A percentile compares a stretch with the other conserved stretches of the same genome.
These are phyloP conservation scores for Pleurotus giganteus DNA, from an alignment of 768 basidiomycete species.

Conservation along the genomic window DNA sequence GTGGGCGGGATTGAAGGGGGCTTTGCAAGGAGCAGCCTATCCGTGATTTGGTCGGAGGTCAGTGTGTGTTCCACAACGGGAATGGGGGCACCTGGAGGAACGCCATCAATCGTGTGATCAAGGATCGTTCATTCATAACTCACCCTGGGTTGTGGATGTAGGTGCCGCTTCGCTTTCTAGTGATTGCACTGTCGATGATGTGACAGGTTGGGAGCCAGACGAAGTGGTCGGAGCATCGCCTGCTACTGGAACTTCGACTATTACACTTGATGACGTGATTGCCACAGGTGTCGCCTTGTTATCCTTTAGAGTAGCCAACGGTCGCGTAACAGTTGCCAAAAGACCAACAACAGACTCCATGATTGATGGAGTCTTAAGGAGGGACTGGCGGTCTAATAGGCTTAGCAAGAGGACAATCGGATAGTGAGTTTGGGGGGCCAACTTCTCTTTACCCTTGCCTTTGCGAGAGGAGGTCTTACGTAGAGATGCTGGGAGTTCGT, in stretches of 20 bases:
- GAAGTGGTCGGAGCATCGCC: not conserved
- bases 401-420: slow-evolving; percentile 89
- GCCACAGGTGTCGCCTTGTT: slow-evolving; percentile 29
- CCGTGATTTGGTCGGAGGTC: slow-evolving; percentile 30
- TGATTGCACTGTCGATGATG: not conserved
- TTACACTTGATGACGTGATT: slow-evolving; percentile 15
- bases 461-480: slow-evolving; percentile 71
- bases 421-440: slow-evolving; percentile 75
- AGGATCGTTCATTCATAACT: not conserved
- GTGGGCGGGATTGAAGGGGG: slow-evolving; percentile 84
- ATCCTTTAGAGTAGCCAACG: slow-evolving; percentile 66
- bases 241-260: slow-evolving; percentile 2
- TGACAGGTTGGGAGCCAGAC: not conserved
- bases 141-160: not conserved
- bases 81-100: not conserved
- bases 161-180: not conserved
- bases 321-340: slow-evolving; percentile 85
- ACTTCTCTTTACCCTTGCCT: slow-evolving; percentile 95
- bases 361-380: slow-evolving; percentile 85
- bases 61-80: slow-evolving; percentile 15
- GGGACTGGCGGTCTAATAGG: slow-evolving; percentile 80
- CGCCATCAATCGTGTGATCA: not conserved
- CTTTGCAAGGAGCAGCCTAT: slow-evolving; percentile 55
- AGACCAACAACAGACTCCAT: slow-evolving; percentile 92
- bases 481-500: slow-evolving; percentile 82